phyloP scores from a whole-genome alignment of 108 stramenopile genomes.

The Seminavis robusta region DNA sequence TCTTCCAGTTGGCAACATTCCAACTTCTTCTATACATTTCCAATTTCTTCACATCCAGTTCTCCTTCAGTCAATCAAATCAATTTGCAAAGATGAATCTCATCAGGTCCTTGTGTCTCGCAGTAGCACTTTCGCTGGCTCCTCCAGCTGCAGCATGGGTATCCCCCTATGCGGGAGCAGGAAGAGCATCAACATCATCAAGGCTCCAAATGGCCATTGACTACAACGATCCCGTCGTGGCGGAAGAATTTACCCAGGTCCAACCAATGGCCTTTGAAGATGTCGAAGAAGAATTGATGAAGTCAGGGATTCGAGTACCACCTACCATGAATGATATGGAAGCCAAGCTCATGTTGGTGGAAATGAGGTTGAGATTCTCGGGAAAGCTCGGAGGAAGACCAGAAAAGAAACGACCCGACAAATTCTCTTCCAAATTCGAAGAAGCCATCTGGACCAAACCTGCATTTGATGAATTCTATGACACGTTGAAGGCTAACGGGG shows the following conservation, averaged over 20 bases:
- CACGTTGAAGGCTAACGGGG: constrained; percentile 42
- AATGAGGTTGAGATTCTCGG: constrained; percentile 52
- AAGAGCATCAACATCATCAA: too few relatives aligned
- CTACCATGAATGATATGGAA: constrained; percentile 80
- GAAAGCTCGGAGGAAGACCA: constrained; percentile 28
- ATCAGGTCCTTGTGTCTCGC: too few relatives aligned
- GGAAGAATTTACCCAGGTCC: constrained; percentile 75
- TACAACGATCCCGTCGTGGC: constrained; percentile 87
- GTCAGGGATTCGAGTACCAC: constrained; percentile 64
- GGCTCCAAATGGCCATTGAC: constrained; percentile 69
- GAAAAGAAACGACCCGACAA: constrained; percentile 38
- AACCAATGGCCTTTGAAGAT: constrained; percentile 73
- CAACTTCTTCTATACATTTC: too few relatives aligned
- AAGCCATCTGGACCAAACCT: constrained; percentile 80
- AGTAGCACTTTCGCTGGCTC: too few relatives aligned
- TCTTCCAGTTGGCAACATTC: too few relatives aligned
- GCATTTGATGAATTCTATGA: constrained; percentile 70
- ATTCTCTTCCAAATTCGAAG: constrained; percentile 79
- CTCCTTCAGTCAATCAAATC: too few relatives aligned
- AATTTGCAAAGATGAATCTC: too few relatives aligned
- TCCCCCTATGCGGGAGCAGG: too few relatives aligned
- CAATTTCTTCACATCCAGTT: too few relatives aligned
- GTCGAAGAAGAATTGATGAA: constrained; percentile 68
- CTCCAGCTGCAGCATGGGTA: too few relatives aligned
- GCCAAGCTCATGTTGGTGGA: constrained; percentile 84